Conservation (phyloP, 1,284 basidiomycete species). For the Tylopilus sp. region DNA sequence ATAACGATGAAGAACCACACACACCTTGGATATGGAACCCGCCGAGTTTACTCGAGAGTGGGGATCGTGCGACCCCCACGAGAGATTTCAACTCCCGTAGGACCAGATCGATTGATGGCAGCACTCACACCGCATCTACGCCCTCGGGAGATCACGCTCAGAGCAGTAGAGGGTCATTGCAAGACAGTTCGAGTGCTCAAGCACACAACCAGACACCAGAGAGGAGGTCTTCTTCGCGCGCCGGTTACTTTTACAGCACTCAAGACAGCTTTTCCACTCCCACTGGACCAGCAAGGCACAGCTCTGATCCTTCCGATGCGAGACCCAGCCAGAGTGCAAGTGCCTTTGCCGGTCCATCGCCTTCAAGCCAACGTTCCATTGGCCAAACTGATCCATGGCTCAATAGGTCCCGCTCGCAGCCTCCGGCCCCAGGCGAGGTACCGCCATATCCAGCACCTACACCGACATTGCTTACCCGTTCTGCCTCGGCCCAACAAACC, state of each 20-base stretch:
- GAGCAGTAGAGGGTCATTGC: conserved; percentile 10
- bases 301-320: conserved; percentile 22
- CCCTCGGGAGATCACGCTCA: conserved; percentile 25
- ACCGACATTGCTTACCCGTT: conserved; percentile 20
- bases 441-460: conserved; percentile 33
- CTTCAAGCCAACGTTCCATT: conserved; percentile 15
- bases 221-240: conserved; percentile 13
- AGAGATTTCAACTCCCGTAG: conserved; percentile 33
- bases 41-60: conserved; percentile 29
- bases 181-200: conserved; percentile 15
- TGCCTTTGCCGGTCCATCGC: conserved; percentile 14
- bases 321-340: conserved; percentile 10
- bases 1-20: conserved; percentile 31
- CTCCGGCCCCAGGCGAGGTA: conserved; percentile 17
- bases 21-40: conserved; percentile 49
- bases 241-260: conserved; percentile 14
- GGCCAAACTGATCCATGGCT: conserved; percentile 17
- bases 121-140: conserved; percentile 7
- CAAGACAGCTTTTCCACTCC: conserved; percentile 17
- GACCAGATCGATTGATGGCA: conserved; percentile 21
- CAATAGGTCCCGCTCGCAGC: conserved; percentile 23
- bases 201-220: conserved; percentile 26
- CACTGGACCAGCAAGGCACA: conserved; percentile 22
- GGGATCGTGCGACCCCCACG: conserved; percentile 31
- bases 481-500: conserved; percentile 21